Percentiles rank a stretch among this genome's conserved stretches.
Conservation (phyloP, 1,139 yeast species). For the Arxiozyma slooffiae region DNA sequence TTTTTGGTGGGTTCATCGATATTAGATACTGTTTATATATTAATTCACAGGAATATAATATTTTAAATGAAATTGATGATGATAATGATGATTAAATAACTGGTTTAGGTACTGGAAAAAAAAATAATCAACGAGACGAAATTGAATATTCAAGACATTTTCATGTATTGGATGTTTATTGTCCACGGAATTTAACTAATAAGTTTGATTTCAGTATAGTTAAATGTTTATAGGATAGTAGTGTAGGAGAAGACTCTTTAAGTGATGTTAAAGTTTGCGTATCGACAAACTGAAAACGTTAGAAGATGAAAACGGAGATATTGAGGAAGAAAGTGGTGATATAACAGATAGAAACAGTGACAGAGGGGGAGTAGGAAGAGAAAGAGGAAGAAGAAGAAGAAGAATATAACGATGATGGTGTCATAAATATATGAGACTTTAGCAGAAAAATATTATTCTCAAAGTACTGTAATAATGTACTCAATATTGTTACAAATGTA, state of each 20-base stretch:
- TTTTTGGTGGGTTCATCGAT: too few relatives aligned
- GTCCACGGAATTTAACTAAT: conserved; percentile 96
- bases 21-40: too few relatives aligned
- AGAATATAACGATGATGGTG: conserved; percentile 18
- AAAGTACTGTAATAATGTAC: conserved; percentile 69
- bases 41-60: too few relatives aligned
- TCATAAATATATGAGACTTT: conserved; percentile 39
- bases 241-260: conserved; percentile 48
- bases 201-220: conserved; percentile 76
- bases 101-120: conserved; percentile 5
- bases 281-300: conserved; percentile 39
- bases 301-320: conserved; percentile 25
- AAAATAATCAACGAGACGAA: background rate
- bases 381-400: conserved; percentile 13
- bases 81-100: too few relatives aligned
- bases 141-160: conserved; percentile 39
- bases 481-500: conserved; percentile 74
- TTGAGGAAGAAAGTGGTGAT: conserved; percentile 17
- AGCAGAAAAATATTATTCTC: conserved; percentile 63
- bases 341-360: conserved; percentile 25
- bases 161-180: conserved; percentile 79
- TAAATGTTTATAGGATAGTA: conserved; percentile 82
- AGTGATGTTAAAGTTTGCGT: conserved; percentile 47
- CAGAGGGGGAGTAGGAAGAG: conserved; percentile 29
- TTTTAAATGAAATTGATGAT: too few relatives aligned